A percentile compares a stretch with the other conserved stretches of the same genome.
These are phyloP conservation scores for Amyloporia xantha DNA, from an alignment of 768 basidiomycete species.

Conservation along the genomic window DNA sequence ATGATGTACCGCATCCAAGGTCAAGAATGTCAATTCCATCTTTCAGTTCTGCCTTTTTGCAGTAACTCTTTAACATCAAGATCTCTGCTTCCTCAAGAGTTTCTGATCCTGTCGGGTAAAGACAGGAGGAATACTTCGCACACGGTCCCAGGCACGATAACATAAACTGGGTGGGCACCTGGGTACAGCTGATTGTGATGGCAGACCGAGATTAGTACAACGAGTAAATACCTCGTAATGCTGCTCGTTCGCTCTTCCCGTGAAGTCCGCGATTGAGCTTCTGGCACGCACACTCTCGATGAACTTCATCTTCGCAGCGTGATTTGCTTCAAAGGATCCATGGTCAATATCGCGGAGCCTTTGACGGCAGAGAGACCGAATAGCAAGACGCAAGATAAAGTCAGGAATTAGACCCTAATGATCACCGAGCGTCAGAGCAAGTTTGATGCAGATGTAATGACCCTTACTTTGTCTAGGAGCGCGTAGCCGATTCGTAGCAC, in stretches of 20 bases:
- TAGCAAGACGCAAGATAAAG: conserved; percentile 40
- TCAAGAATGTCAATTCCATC: conserved; percentile 62
- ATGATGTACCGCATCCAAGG: conserved; percentile 52
- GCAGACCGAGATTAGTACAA: background rate
- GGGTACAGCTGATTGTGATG: background rate
- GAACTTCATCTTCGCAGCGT: conserved; percentile 61
- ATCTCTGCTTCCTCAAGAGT: conserved; percentile 58
- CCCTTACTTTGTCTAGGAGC: conserved; percentile 26
- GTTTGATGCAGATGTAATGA: no score
- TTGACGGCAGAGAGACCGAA: conserved; percentile 43
- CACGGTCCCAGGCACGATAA: conserved; percentile 56
- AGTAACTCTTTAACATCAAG: conserved; percentile 61
- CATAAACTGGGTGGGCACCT: conserved; percentile 60
- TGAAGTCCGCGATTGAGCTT: conserved; percentile 50
- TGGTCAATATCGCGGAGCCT: conserved; percentile 54
- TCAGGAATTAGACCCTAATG: conserved; percentile 53
- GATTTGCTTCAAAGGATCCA: conserved; percentile 52
- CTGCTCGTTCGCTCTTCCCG: conserved; percentile 68
- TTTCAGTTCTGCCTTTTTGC: conserved; percentile 51
- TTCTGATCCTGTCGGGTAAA: conserved; percentile 55
- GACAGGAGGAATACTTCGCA: conserved; percentile 62
- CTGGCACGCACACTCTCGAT: conserved; percentile 48
- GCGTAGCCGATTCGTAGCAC: conserved; percentile 33
- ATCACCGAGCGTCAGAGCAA: no score
- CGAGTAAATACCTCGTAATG: conserved; percentile 55